Base-by-base conservation (phyloP, 2,329 filamentous ascomycete genomes). In the Aspergillus luchuensis region DNA sequence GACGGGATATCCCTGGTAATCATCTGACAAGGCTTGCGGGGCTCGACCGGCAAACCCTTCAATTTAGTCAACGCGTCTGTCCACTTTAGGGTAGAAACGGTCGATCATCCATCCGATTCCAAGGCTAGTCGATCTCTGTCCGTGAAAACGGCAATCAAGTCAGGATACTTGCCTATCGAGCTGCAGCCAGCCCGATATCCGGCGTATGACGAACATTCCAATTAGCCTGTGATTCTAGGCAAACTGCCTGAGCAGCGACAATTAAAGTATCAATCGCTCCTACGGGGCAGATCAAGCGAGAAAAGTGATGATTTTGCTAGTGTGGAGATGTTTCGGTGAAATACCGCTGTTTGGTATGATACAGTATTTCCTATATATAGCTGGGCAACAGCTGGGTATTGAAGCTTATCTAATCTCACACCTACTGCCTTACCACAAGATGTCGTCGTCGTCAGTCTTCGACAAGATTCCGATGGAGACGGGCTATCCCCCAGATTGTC, bases 11-110 rank as follows among this genome's bases (percentile, higher is more conserved):
- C 28, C 25, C 39, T 41, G 49, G 48, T 41, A 53, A 36, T 58
- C 56, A 58, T 53, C 47, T 58, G 56, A 58, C 48, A 53, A 43
- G 48, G 50, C 47, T 41, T 43, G 47, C 48, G 48, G 56, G 56
- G 47, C 49, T 30, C 28, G 25, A n/a, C 56, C 48, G 56, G 39
- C 56, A 28, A 58, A 53, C 38, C 38, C 48, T 25, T 25, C 21
- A 51, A 17, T 57, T 19, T 50, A 45, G 28, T 57, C 28, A 25
- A 45, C 48, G 39, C 25, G 23, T 25, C 38, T 58, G 39, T 52
- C 56, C 56, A 30, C 33, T 53, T 58, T 51, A 19, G 47, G 38
- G 53, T 30, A 50, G 25, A 50, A 50, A 30, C 25, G 47, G 47
- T 50, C 47, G 47, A 50, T 50, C 47, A 50, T n/a, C 47, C 47